A percentile compares a stretch with the other conserved stretches of the same genome.
Evolutionary conservation across 1,139 yeast species (phyloP).

Genomic region (Suhomyces panamericanus): DNA sequence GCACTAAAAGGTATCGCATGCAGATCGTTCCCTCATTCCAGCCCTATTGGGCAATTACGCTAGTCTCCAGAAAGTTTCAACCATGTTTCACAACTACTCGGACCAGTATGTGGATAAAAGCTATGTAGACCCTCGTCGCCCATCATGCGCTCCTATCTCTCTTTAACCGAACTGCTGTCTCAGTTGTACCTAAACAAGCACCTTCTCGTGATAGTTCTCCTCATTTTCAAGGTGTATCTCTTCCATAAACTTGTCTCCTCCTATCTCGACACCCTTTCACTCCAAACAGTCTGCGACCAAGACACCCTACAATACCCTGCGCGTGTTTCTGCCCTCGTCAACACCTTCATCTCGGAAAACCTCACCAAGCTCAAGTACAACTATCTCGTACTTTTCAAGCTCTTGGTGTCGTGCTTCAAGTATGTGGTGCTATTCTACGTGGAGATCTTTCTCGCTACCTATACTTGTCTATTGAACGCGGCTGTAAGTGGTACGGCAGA

Average conservation of each 20-base stretch:
- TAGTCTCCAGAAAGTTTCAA: not conserved
- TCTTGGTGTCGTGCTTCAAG: constrained; percentile 58
- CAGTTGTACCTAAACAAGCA: constrained; percentile 62
- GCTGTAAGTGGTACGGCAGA: constrained; percentile 71
- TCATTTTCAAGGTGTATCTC: constrained; percentile 50
- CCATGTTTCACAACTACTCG: constrained; percentile 4
- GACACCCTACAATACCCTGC: constrained; percentile 53
- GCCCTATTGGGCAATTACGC: not conserved
- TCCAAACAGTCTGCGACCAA: constrained; percentile 40
- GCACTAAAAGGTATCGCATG: no score
- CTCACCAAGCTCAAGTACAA: constrained; percentile 12
- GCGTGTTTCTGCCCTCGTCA: constrained; percentile 55
- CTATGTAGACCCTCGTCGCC: not conserved
- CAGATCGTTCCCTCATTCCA: not conserved
- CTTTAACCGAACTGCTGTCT: constrained; percentile 46
- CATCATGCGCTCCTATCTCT: constrained; percentile 23
- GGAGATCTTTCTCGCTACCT: constrained; percentile 79
- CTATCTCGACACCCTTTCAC: constrained; percentile 36
- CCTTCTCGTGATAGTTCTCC: constrained; percentile 45
- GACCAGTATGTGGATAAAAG: no score
- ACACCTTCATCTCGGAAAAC: constrained; percentile 27
- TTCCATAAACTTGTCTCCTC: constrained; percentile 45
- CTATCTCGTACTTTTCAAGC: constrained; percentile 14
- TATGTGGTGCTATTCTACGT: constrained; percentile 62
- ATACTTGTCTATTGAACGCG: constrained; percentile 76